These are phyloP conservation scores for Wickerhamiella dianesei DNA, from an alignment of 805 yeast genomes.

Conservation along the genomic window DNA sequence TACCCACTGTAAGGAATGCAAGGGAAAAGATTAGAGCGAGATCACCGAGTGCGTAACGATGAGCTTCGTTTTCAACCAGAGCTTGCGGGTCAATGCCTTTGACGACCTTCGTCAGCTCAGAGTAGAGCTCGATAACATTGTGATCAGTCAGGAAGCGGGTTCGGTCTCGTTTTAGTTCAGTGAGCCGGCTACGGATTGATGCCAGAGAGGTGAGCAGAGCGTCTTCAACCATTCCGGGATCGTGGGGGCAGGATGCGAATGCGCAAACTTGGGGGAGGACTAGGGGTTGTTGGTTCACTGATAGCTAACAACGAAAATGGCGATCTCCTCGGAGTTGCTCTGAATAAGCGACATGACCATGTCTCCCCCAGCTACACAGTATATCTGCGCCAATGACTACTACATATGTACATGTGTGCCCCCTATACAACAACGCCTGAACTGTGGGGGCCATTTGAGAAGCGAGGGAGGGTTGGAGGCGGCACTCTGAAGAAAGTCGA, in stretches of 20 bases:
- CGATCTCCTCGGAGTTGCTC: background rate
- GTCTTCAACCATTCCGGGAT: background rate
- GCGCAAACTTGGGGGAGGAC: background rate
- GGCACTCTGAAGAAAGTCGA: too few relatives aligned
- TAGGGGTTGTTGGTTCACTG: background rate
- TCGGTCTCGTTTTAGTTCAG: conserved; percentile 14
- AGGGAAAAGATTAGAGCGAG: conserved; percentile 49
- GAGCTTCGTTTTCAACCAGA: conserved; percentile 1
- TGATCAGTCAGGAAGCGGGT: conserved; percentile 10
- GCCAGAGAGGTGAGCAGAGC: background rate
- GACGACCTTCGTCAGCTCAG: conserved; percentile 11
- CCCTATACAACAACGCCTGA: too few relatives aligned
- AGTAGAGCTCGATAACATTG: conserved; percentile 11
- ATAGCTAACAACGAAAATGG: background rate
- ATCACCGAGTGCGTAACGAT: conserved; percentile 7
- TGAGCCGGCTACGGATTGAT: conserved; percentile 8
- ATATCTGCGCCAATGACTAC: too few relatives aligned
- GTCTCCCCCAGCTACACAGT: too few relatives aligned
- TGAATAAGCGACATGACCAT: too few relatives aligned
- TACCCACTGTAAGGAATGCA: conserved; percentile 83
- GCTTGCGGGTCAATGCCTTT: conserved; percentile 8
- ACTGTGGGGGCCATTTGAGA: too few relatives aligned
- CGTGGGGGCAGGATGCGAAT: background rate
- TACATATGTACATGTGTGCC: too few relatives aligned
- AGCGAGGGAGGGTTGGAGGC: too few relatives aligned